Conservation (phyloP, 495 filamentous ascomycete species). For the Neurospora hispaniola region DNA sequence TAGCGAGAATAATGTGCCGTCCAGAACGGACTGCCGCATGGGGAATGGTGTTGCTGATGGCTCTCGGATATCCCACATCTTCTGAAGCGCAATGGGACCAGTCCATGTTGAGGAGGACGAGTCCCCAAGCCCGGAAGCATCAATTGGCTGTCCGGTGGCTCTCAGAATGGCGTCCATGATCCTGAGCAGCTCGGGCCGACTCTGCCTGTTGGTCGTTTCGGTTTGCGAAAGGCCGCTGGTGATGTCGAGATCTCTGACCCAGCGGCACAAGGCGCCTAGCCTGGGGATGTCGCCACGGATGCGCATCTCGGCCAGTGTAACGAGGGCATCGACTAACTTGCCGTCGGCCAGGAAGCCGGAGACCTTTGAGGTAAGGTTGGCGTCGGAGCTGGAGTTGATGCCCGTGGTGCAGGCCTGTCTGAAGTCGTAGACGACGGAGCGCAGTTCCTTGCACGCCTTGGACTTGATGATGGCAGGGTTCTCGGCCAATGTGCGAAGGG, state of each 20-base stretch:
- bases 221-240: slow-evolving; percentile 29
- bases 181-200: slow-evolving; percentile 17
- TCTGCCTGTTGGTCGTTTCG: neutral
- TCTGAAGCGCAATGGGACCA: slow-evolving; percentile 21
- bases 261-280: slow-evolving; percentile 37
- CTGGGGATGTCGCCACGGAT: slow-evolving; percentile 32
- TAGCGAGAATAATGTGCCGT: slow-evolving; percentile 20
- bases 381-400: slow-evolving; percentile 24
- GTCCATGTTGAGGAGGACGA: neutral
- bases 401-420: slow-evolving; percentile 34
- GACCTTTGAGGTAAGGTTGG: slow-evolving; percentile 32
- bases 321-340: slow-evolving; percentile 29
- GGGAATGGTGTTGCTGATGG: slow-evolving; percentile 1
- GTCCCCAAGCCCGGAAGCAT: slow-evolving; percentile 10
- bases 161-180: slow-evolving; percentile 35
- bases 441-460: slow-evolving; percentile 34
- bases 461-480: slow-evolving; percentile 35
- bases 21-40: slow-evolving; percentile 18
- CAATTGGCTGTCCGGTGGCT: slow-evolving; percentile 25
- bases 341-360: slow-evolving; percentile 34
- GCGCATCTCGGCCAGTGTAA: slow-evolving; percentile 37
- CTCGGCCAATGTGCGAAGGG: slow-evolving; percentile 26
- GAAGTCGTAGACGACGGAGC: slow-evolving; percentile 36
- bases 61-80: slow-evolving; percentile 24
- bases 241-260: slow-evolving; percentile 40